These are phyloP conservation scores for Cladosporium sp. DNA, from an alignment of 2,329 filamentous ascomycete species.

Conservation along the genomic window DNA sequence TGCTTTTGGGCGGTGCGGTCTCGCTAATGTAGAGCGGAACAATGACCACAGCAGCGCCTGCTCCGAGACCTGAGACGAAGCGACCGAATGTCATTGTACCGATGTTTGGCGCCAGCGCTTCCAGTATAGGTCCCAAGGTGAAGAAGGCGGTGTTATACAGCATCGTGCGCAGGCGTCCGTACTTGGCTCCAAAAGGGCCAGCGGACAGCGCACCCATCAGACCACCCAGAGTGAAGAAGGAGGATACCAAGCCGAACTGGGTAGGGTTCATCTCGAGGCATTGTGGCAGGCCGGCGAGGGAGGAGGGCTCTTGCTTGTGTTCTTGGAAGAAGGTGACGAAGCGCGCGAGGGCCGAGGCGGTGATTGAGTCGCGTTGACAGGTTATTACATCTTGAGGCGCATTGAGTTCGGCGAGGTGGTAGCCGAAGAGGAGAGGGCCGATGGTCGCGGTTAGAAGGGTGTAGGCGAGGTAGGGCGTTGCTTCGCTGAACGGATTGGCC, in stretches of 20 bases:
- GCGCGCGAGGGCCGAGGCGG: conserved; percentile 14
- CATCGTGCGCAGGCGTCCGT: conserved; percentile 73
- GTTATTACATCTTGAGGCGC: conserved; percentile 91
- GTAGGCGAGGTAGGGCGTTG: conserved; percentile 74
- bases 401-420: conserved; percentile 90
- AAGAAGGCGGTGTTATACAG: conserved; percentile 73
- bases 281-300: conserved; percentile 48
- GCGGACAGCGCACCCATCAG: conserved; percentile 75
- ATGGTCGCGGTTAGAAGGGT: conserved; percentile 72
- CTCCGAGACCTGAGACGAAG: conserved; percentile 74
- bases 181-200: conserved; percentile 71
- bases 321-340: conserved; percentile 14
- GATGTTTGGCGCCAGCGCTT: conserved; percentile 66
- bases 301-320: background rate
- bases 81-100: conserved; percentile 66
- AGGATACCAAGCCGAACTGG: conserved; percentile 80
- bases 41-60: conserved; percentile 85
- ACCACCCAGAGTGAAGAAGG: conserved; percentile 86
- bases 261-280: conserved; percentile 85
- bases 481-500: conserved; percentile 32
- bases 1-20: conserved; percentile 63
- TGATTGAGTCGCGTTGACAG: conserved; percentile 56
- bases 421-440: conserved; percentile 90
- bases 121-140: conserved; percentile 67
- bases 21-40: conserved; percentile 94